Evolutionary conservation across 1,284 basidiomycete species (phyloP).

Genomic region (Rhodotorula sp.): DNA sequence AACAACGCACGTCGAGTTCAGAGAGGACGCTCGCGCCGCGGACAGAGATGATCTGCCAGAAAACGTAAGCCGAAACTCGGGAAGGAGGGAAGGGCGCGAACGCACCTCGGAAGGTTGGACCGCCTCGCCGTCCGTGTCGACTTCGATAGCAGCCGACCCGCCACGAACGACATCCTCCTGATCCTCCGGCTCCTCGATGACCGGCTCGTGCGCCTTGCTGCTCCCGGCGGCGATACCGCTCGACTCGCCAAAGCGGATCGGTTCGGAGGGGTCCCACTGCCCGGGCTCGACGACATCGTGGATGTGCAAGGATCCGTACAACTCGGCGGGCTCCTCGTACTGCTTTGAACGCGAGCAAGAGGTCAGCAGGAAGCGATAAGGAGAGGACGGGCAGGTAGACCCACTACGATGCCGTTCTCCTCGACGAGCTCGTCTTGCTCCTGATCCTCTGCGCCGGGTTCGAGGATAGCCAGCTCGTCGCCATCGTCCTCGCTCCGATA

Average conservation of each 20-base stretch:
- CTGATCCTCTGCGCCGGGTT: not conserved
- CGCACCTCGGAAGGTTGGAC: not conserved
- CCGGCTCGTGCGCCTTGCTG: too few species aligned
- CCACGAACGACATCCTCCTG: not conserved
- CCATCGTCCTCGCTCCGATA: constrained; percentile 18
- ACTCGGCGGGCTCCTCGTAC: not conserved
- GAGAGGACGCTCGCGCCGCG: not conserved
- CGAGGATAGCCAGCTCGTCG: not conserved
- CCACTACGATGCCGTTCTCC: not conserved
- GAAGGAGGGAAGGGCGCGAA: too few species aligned
- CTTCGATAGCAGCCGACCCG: not conserved
- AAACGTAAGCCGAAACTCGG: not conserved
- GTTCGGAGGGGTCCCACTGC: constrained; percentile 10
- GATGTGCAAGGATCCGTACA: not conserved
- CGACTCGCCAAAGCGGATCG: constrained; percentile 18
- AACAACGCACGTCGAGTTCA: not conserved
- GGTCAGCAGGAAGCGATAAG: not conserved
- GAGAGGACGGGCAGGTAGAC: not conserved
- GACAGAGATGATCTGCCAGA: not conserved
- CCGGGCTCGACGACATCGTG: constrained; percentile 18
- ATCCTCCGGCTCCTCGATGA: not conserved
- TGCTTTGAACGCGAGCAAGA: not conserved
- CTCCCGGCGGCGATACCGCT: not conserved
- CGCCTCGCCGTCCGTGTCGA: not conserved
- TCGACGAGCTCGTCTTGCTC: not conserved